Evolutionary conservation across 768 basidiomycete genomes (phyloP), one percentile per base, ranked within the genome.

Genomic region (Trametes punicea): DNA sequence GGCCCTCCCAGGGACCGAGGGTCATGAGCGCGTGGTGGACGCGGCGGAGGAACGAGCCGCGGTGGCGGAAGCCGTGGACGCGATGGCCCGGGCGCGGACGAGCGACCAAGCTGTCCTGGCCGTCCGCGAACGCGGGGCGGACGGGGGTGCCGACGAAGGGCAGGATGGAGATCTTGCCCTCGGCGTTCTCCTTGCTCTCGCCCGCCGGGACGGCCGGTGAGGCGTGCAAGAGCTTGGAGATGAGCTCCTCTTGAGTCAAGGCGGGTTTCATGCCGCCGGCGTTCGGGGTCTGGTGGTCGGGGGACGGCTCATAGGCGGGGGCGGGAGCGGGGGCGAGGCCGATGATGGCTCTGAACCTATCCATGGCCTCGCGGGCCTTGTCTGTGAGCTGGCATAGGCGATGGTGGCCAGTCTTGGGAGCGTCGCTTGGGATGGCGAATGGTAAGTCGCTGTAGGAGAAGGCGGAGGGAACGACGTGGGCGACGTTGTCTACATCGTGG

Each of bases 1-100:
- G 78, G 47, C 89, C 89, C 70, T 93, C 90, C 89, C 90, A 92
- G 18, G 82, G 82, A 11, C 89, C 87, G 15, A 93, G 81, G 7
- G 80, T 69, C 74, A 82, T 82, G 51, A 92, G 70, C 2, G 89
- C 85, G 51, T 71, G 72, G 64, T 85, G 81, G 59, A 92, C 71
- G 42, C 90, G 83, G 41, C 68, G 72, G 44, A 79, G 55, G 78
- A 89, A 88, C 30, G 78, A 71, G 20, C 63, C 62, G 50, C 46
- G 62, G 61, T 61, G 60, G 15, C 41, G 39, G 39, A 54, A 38
- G 25, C 51, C 29, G 21, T 56, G 55, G 20, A 25, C 33, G 10
- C 47, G 34, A 20, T 40, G 41, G 27, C 29, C 11, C 25, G n/a
- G 3, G 26, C 33, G 16, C 16, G 18, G 48, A 13, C 46, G 40